phyloP scores from a whole-genome alignment of 2,329 filamentous ascomycete genomes.

The Colletotrichum sp. region DNA sequence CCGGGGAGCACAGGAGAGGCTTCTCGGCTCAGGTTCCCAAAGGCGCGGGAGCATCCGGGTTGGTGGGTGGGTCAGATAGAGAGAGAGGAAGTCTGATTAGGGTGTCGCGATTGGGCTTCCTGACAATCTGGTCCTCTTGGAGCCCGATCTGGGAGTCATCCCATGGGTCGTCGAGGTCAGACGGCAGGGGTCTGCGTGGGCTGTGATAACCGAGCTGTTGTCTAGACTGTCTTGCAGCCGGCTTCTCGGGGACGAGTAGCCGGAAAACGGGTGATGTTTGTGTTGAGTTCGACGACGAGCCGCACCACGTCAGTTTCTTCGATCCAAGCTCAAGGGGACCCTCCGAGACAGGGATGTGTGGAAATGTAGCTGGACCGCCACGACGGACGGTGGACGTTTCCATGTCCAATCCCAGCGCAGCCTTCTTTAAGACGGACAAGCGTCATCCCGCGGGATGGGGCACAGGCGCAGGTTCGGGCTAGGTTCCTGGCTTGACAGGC shows the following conservation, averaged over 20 bases:
- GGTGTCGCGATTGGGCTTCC: neutral
- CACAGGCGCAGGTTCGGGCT: neutral
- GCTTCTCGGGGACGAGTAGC: constrained; percentile 7
- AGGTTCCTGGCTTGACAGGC: neutral
- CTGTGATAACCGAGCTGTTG: neutral
- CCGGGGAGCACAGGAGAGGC: neutral
- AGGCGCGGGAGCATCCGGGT: constrained; percentile 10
- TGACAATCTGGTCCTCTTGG: neutral
- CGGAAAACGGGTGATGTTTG: constrained; percentile 4
- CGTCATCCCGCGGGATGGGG: constrained; percentile 11
- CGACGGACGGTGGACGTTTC: neutral
- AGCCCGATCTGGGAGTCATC: neutral
- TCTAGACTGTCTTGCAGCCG: neutral
- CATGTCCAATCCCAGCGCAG: neutral
- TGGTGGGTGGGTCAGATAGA: neutral
- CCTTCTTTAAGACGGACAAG: constrained; percentile 2
- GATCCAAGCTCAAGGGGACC: neutral
- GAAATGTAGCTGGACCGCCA: neutral
- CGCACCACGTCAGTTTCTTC: neutral
- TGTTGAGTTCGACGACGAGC: neutral
- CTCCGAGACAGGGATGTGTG: neutral
- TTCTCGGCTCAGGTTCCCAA: neutral
- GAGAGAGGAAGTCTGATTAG: neutral
- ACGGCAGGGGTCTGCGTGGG: neutral
- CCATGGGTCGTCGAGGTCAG: neutral